These are phyloP conservation scores for Exserohilum turcica DNA, from an alignment of 2,329 filamentous ascomycete genomes.

Conservation along the genomic window DNA sequence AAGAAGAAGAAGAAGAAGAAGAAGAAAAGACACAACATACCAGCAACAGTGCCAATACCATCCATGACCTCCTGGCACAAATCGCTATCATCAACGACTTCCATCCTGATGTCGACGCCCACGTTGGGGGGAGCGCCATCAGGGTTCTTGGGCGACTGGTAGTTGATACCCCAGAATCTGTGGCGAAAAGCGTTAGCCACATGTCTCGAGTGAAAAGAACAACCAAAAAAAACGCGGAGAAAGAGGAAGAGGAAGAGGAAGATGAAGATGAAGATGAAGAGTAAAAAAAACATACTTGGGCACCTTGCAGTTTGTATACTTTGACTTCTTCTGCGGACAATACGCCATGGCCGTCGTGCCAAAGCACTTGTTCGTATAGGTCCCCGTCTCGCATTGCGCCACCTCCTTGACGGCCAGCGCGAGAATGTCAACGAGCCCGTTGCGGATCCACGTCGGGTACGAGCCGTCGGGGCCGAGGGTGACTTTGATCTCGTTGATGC, in stretches of 20 bases:
- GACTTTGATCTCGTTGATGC: slow-evolving; percentile 6
- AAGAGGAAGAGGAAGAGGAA: no score
- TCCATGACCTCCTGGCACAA: slow-evolving; percentile 9
- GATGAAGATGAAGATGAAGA: no score
- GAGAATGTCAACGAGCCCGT: slow-evolving; percentile 19
- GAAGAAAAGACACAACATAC: no score
- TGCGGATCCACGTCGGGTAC: slow-evolving; percentile 22
- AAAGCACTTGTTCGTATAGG: not conserved
- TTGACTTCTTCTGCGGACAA: not conserved
- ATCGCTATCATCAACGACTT: not conserved
- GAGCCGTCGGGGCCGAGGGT: slow-evolving; percentile 17
- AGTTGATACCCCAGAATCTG: slow-evolving; percentile 11
- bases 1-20: no score
- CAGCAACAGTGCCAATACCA: slow-evolving; percentile 11
- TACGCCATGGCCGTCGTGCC: not conserved
- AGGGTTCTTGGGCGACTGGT: slow-evolving; percentile 17
- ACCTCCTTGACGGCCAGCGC: slow-evolving; percentile 10
- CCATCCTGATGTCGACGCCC: not conserved
- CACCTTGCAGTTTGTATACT: slow-evolving; percentile 7
- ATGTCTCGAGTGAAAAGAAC: no score
- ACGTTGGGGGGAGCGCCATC: slow-evolving; percentile 13
- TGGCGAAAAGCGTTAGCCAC: no score
- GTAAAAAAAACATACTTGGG: not conserved
- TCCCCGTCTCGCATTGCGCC: slow-evolving; percentile 14
- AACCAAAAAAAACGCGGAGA: no score